Evolutionary conservation across 257 asterid species (phyloP).

Genomic region (Nemophila menziesii): DNA sequence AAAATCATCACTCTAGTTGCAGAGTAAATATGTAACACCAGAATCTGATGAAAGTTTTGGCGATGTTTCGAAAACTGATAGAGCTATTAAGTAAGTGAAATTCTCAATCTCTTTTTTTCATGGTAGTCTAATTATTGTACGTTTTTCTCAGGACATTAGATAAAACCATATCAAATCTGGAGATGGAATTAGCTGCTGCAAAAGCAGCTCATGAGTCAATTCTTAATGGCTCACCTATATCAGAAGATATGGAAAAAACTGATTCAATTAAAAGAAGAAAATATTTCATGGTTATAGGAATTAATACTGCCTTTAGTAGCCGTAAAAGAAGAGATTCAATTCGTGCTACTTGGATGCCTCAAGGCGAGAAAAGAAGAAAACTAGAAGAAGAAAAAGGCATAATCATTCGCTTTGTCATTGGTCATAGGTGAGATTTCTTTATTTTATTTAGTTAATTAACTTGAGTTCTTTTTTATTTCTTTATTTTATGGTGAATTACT

Average conservation of each 20-base stretch:
- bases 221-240: conserved; percentile 53
- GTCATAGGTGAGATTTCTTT: conserved; percentile 4
- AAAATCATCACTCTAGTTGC: conserved; percentile 14
- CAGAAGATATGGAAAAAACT: conserved; percentile 31
- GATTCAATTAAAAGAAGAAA: conserved; percentile 33
- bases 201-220: conserved; percentile 70
- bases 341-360: conserved; percentile 96
- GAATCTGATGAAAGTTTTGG: conserved; percentile 37
- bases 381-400: conserved; percentile 5
- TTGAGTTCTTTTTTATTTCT: neutral
- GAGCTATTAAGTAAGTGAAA: conserved; percentile 46
- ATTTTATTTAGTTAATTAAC: no score
- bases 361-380: conserved; percentile 31
- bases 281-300: conserved; percentile 66
- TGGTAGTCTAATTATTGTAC: neutral
- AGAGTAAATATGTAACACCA: conserved; percentile 40
- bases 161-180: conserved; percentile 63
- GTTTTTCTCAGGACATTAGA: conserved; percentile 45
- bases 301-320: conserved; percentile 92
- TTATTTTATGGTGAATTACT: neutral
- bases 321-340: conserved; percentile 79
- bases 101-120: conserved; percentile 1
- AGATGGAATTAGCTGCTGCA: conserved; percentile 80
- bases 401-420: conserved; percentile 4
- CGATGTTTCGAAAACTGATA: conserved; percentile 45